These are phyloP conservation scores for Noccaea caerulescens DNA, from an alignment of 345 rosid species.

Conservation along the genomic window DNA sequence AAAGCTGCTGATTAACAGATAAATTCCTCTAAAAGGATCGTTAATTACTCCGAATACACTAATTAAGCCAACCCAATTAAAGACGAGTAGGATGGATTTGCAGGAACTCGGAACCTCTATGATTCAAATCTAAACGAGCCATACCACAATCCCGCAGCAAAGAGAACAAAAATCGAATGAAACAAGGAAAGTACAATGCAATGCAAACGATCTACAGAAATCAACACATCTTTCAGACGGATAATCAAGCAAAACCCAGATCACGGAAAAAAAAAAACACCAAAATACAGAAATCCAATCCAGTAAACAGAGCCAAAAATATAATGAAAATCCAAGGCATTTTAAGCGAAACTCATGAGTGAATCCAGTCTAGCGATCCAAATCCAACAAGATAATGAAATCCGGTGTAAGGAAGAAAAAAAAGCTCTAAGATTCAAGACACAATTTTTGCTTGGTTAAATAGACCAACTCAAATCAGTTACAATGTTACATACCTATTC, in stretches of 20 bases:
- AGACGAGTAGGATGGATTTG: neutral
- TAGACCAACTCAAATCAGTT: conserved; percentile 1
- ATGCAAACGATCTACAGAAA: conserved; percentile 30
- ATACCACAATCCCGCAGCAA: neutral
- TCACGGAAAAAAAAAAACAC: conserved; percentile 1
- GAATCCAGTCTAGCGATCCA: conserved; percentile 26
- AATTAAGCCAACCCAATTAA: neutral
- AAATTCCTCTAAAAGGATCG: neutral
- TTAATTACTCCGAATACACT: neutral
- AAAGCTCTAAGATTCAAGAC: neutral
- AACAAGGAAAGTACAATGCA: conserved; percentile 36
- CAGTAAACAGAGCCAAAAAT: conserved; percentile 26
- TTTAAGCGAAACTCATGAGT: neutral
- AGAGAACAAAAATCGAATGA: conserved; percentile 1
- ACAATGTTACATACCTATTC: conserved; percentile 26
- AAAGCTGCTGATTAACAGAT: conserved; percentile 16
- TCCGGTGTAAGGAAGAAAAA: neutral
- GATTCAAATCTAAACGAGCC: neutral
- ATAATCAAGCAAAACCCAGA: conserved; percentile 28
- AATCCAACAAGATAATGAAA: conserved; percentile 18
- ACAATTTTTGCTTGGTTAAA: neutral
- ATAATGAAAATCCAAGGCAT: neutral
- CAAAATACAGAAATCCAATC: conserved; percentile 4
- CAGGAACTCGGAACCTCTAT: neutral
- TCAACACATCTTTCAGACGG: neutral